phyloP scores from a whole-genome alignment of 805 yeast species.

The Candida nitratophila region DNA sequence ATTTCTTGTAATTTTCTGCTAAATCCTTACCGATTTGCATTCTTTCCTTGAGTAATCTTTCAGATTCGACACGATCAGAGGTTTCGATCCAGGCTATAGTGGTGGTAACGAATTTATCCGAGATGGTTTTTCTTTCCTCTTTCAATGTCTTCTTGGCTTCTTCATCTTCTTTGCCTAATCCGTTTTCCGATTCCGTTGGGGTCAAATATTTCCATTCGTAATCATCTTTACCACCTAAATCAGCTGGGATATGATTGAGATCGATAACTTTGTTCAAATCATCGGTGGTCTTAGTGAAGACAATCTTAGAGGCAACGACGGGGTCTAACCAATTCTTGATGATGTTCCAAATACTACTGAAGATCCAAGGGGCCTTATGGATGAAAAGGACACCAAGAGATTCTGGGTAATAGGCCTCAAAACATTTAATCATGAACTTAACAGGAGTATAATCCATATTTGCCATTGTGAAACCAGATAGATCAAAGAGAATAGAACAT shows the following conservation, averaged over 20 bases:
- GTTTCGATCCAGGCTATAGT: constrained; percentile 79
- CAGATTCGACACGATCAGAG: constrained; percentile 41
- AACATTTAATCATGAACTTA: constrained; percentile 79
- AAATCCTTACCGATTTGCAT: constrained; percentile 44
- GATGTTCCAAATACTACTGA: constrained; percentile 89
- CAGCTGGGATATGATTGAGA: constrained; percentile 52
- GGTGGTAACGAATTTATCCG: constrained; percentile 47
- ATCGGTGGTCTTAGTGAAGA: constrained; percentile 63
- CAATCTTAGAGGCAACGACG: constrained; percentile 86
- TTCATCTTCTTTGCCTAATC: constrained; percentile 34
- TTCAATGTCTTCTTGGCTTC: constrained; percentile 36
- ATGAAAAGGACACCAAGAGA: constrained; percentile 77
- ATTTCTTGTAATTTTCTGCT: constrained; percentile 52
- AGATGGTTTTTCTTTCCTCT: constrained; percentile 46
- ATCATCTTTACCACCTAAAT: constrained; percentile 67
- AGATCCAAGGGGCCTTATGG: constrained; percentile 96
- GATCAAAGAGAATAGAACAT: constrained; percentile 79
- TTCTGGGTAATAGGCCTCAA: constrained; percentile 97
- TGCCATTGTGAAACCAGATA: constrained; percentile 77
- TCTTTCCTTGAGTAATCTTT: constrained; percentile 45
- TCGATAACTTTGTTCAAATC: constrained; percentile 65
- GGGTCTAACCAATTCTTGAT: constrained; percentile 95
- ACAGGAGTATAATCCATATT: constrained; percentile 93
- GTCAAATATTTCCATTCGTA: constrained; percentile 50
- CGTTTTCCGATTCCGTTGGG: constrained; percentile 58